phyloP scores from a whole-genome alignment of 1,284 basidiomycete species.

The Microbotryomycetes sp. region DNA sequence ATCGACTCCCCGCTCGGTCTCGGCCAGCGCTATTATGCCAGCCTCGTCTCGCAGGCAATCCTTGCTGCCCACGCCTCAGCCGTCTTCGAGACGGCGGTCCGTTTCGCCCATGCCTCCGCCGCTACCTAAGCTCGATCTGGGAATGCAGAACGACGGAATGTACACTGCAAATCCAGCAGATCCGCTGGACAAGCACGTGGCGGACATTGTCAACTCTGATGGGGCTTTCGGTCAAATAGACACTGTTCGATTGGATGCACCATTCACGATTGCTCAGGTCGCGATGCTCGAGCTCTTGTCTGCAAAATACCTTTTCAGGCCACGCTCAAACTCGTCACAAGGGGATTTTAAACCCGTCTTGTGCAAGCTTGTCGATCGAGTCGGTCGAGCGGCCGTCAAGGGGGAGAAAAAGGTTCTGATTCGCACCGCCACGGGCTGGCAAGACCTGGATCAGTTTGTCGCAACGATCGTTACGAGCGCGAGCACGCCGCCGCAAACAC shows the following conservation, averaged over 20 bases:
- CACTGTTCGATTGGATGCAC: slow-evolving; percentile 70
- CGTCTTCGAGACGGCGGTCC: background rate
- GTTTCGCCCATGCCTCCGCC: background rate
- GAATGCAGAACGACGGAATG: slow-evolving; percentile 40
- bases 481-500: too few relatives aligned
- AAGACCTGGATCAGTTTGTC: slow-evolving; percentile 65
- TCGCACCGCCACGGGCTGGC: slow-evolving; percentile 75
- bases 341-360: slow-evolving; percentile 57
- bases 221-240: slow-evolving; percentile 55
- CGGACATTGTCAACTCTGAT: slow-evolving; percentile 63
- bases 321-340: slow-evolving; percentile 53
- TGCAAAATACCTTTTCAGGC: slow-evolving; percentile 65
- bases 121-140: background rate
- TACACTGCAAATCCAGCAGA: slow-evolving; percentile 70
- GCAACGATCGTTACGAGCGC: background rate
- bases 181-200: slow-evolving; percentile 72
- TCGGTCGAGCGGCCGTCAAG: slow-evolving; percentile 45
- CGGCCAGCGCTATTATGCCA: background rate
- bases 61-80: background rate
- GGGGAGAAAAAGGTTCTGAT: slow-evolving; percentile 74
- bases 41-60: background rate
- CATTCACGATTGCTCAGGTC: slow-evolving; percentile 49
- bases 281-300: slow-evolving; percentile 68
- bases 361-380: slow-evolving; percentile 65
- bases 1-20: background rate